Conservation (phyloP, 805 yeast species). For the Saturnispora zaruensis region DNA sequence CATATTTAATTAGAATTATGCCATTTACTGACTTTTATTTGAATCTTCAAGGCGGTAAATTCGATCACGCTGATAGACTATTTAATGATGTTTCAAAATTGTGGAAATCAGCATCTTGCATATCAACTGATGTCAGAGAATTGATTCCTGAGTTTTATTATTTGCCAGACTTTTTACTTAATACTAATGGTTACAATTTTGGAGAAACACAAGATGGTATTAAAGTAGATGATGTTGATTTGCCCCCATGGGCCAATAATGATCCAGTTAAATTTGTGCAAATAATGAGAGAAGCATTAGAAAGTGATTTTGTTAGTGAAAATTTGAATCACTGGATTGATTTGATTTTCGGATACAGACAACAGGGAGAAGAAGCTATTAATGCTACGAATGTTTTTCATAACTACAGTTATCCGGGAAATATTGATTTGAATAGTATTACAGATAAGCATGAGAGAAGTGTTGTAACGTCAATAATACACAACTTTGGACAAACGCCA, state of each 20-base stretch:
- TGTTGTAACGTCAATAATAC: slow-evolving; percentile 77
- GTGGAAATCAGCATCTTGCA: slow-evolving; percentile 70
- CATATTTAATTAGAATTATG: slow-evolving; percentile 63
- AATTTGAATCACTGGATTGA: slow-evolving; percentile 82
- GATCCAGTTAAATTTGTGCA: slow-evolving; percentile 68
- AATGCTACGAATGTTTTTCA: slow-evolving; percentile 70
- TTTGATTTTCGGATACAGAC: slow-evolving; percentile 73
- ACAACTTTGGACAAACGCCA: slow-evolving; percentile 91
- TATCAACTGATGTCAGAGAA: slow-evolving; percentile 83
- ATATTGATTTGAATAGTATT: slow-evolving; percentile 65
- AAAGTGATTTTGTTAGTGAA: slow-evolving; percentile 69
- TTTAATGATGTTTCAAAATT: slow-evolving; percentile 69
- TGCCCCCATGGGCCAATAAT: slow-evolving; percentile 80
- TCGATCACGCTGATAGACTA: slow-evolving; percentile 81
- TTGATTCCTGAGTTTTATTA: slow-evolving; percentile 80
- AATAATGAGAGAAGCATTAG: slow-evolving; percentile 76
- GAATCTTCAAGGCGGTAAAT: slow-evolving; percentile 75
- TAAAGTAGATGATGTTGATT: slow-evolving; percentile 48
- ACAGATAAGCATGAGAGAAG: slow-evolving; percentile 64
- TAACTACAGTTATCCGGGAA: slow-evolving; percentile 77
- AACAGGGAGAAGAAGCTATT: slow-evolving; percentile 62
- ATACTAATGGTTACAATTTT: slow-evolving; percentile 58
- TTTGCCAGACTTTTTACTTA: slow-evolving; percentile 68
- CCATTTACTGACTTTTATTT: slow-evolving; percentile 79
- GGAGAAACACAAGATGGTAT: slow-evolving; percentile 60